phyloP scores from a whole-genome alignment of 129 eudicot species.

The Ambrosia trifida region DNA sequence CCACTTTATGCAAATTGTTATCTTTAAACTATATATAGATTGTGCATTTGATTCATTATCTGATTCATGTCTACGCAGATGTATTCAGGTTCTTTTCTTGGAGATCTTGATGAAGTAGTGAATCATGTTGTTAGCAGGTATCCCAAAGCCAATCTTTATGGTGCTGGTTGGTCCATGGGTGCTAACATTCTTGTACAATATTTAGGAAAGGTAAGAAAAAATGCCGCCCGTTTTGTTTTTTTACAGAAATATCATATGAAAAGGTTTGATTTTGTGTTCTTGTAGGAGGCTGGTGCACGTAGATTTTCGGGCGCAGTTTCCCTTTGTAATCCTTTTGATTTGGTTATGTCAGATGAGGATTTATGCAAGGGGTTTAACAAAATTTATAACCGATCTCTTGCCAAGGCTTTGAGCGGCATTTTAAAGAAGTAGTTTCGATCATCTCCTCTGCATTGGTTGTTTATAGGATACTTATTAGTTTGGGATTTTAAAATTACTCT shows the following conservation, averaged over 20 bases:
- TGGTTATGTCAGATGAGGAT: constrained; percentile 77
- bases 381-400: constrained; percentile 71
- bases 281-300: constrained; percentile 64
- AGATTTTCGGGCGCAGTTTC: constrained; percentile 80
- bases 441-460: background rate
- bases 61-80: constrained; percentile 48
- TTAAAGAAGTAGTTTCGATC: constrained; percentile 49
- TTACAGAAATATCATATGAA: background rate
- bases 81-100: constrained; percentile 73
- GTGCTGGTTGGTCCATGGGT: constrained; percentile 81
- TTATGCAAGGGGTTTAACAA: constrained; percentile 65
- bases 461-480: background rate
- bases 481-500: background rate
- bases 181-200: constrained; percentile 78
- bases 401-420: constrained; percentile 62
- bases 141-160: constrained; percentile 71
- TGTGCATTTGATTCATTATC: constrained; percentile 2
- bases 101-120: constrained; percentile 72
- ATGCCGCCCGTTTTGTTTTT: background rate
- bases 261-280: constrained; percentile 16
- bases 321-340: constrained; percentile 79
- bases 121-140: constrained; percentile 52
- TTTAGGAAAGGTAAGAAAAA: constrained; percentile 57
- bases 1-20: background rate
- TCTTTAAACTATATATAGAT: background rate